Evolutionary conservation across 2,329 filamentous ascomycete species (phyloP).

Genomic region (Fusarium robinianum): DNA sequence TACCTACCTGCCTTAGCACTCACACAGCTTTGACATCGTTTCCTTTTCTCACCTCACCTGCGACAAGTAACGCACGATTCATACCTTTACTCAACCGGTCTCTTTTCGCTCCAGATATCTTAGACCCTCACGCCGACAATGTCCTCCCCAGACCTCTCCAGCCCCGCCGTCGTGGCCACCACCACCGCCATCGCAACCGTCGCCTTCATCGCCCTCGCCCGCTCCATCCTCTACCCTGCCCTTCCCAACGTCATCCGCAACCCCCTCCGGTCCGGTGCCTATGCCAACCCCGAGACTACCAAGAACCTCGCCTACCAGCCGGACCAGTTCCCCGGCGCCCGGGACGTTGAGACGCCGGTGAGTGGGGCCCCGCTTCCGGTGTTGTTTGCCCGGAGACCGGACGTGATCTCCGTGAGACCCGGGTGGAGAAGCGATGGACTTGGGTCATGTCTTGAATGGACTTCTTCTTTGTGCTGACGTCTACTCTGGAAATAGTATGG

Average conservation of each 20-base stretch:
- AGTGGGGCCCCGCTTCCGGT: slow-evolving; percentile 29
- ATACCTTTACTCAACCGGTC: too few relatives aligned
- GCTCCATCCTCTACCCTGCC: slow-evolving; percentile 47
- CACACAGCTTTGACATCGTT: too few relatives aligned
- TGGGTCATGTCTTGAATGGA: neutral
- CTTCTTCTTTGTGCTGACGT: slow-evolving; percentile 7
- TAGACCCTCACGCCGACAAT: slow-evolving; percentile 4
- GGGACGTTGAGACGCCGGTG: slow-evolving; percentile 72
- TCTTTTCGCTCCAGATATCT: neutral
- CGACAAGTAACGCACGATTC: too few relatives aligned
- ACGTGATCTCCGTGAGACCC: neutral
- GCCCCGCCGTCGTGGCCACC: slow-evolving; percentile 41
- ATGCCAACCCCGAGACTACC: slow-evolving; percentile 43
- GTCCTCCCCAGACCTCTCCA: slow-evolving; percentile 20
- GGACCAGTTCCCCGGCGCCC: slow-evolving; percentile 70
- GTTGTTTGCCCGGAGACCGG: too few relatives aligned
- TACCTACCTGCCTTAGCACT: too few relatives aligned
- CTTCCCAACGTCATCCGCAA: slow-evolving; percentile 48
- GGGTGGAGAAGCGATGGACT: neutral
- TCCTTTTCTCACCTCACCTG: neutral
- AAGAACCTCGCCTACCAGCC: slow-evolving; percentile 61
- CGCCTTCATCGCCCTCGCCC: slow-evolving; percentile 43
- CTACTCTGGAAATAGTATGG: slow-evolving; percentile 59
- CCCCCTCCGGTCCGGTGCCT: slow-evolving; percentile 49
- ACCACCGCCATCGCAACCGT: slow-evolving; percentile 50